Percentiles rank a stretch among this genome's conserved stretches.
These are phyloP conservation scores for Peronospora tabacina DNA, from an alignment of 352 stramenopile species.

Conservation along the genomic window DNA sequence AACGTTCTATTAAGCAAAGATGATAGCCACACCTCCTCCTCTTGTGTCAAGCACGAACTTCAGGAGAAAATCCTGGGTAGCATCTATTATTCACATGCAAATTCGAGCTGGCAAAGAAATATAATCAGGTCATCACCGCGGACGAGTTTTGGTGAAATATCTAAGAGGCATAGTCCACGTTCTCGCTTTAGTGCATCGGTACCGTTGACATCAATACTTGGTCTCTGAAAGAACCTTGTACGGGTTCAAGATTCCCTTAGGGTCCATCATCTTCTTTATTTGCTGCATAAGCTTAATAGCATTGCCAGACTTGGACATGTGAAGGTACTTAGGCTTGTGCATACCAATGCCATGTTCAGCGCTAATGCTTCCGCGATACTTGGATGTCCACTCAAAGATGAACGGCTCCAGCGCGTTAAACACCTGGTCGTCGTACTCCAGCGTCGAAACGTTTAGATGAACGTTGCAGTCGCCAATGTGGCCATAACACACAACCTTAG, in stretches of 20 bases:
- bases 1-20: too few species aligned
- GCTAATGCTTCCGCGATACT: slow-evolving; percentile 91
- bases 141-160: slow-evolving; percentile 6
- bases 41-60: slow-evolving; percentile 66
- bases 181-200: slow-evolving; percentile 1
- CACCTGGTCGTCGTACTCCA: slow-evolving; percentile 56
- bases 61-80: slow-evolving; percentile 62
- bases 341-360: slow-evolving; percentile 96
- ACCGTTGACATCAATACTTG: slow-evolving; percentile 11
- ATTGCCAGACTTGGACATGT: slow-evolving; percentile 72
- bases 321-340: slow-evolving; percentile 88
- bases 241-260: slow-evolving; percentile 94
- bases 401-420: slow-evolving; percentile 61
- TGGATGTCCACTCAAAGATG: slow-evolving; percentile 79
- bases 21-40: too few species aligned
- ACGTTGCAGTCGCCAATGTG: slow-evolving; percentile 96
- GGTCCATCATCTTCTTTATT: slow-evolving; percentile 94
- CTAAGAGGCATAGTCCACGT: slow-evolving; percentile 10
- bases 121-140: slow-evolving; percentile 22
- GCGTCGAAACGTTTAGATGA: slow-evolving; percentile 92
- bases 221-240: slow-evolving; percentile 85
- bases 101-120: slow-evolving; percentile 42
- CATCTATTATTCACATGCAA: slow-evolving; percentile 51
- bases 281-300: slow-evolving; percentile 88
- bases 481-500: slow-evolving; percentile 84